Conservation (phyloP, 1,284 basidiomycete species). For the Athelia sp. region DNA sequence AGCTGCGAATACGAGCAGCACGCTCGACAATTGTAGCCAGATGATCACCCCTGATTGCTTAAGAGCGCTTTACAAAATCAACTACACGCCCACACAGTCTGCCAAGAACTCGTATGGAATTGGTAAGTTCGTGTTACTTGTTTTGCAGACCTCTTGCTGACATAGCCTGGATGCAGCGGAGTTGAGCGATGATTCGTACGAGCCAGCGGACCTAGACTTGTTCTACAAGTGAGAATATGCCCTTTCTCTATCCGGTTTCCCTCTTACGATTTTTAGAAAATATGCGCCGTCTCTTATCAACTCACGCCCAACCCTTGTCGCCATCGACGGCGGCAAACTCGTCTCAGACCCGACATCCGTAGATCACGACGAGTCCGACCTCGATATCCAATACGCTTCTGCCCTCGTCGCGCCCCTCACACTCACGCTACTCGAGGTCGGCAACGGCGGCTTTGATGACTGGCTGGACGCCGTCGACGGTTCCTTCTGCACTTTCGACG, state of each 20-base stretch:
- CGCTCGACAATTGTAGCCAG: conserved; percentile 25
- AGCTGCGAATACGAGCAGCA: background rate
- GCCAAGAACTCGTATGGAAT: conserved; percentile 36
- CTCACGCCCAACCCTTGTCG: conserved; percentile 17
- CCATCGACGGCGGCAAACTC: conserved; percentile 34
- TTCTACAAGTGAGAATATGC: conserved; percentile 18
- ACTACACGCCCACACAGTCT: conserved; percentile 25
- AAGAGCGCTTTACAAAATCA: conserved; percentile 32
- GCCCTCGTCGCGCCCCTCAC: conserved; percentile 30
- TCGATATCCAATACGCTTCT: conserved; percentile 49
- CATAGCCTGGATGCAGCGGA: conserved; percentile 12
- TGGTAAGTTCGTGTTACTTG: conserved; percentile 18
- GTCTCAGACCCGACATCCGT: conserved; percentile 25
- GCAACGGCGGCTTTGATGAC: conserved; percentile 32
- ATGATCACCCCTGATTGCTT: conserved; percentile 36
- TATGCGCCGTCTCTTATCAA: conserved; percentile 24
- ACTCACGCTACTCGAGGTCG: conserved; percentile 40
- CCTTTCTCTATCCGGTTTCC: background rate
- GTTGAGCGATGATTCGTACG: too few relatives aligned
- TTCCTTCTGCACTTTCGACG: conserved; percentile 55
- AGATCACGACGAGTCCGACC: conserved; percentile 42
- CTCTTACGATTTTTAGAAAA: too few relatives aligned
- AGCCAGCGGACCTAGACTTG: too few relatives aligned
- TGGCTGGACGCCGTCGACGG: conserved; percentile 43
- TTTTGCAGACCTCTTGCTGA: too few relatives aligned